A percentile compares a stretch with the other conserved stretches of the same genome.
Conservation (phyloP, 164 flowering plant species). For the Berberis vulgaris region DNA sequence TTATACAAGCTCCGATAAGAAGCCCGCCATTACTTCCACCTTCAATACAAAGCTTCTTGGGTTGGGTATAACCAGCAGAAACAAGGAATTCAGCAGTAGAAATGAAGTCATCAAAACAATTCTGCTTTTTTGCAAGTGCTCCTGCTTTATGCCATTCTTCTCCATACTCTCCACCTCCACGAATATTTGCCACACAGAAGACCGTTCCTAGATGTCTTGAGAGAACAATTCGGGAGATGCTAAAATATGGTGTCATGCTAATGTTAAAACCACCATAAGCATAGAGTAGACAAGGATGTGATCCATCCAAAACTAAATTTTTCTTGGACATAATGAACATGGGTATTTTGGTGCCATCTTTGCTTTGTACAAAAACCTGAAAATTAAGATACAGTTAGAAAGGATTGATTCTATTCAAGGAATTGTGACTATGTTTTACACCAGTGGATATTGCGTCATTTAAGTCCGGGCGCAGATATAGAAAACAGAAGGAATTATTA, state of each 20-base stretch:
- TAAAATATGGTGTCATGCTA: conserved; percentile 74
- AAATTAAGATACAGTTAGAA: conserved; percentile 3
- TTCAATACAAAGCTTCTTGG: conserved; percentile 84
- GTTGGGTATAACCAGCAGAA: conserved; percentile 84
- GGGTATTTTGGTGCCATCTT: conserved; percentile 86
- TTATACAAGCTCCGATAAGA: conserved; percentile 87
- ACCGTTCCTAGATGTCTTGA: conserved; percentile 66
- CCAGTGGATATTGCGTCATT: neutral
- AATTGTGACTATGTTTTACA: neutral
- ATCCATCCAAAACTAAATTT: conserved; percentile 52
- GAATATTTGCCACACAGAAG: conserved; percentile 63
- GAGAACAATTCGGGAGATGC: conserved; percentile 61
- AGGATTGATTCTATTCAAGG: neutral
- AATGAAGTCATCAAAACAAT: conserved; percentile 78
- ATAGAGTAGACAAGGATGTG: neutral
- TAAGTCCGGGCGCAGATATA: neutral
- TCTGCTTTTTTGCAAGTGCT: conserved; percentile 77
- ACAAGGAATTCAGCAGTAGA: conserved; percentile 80
- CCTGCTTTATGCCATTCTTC: conserved; percentile 99
- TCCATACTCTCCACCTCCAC: conserved; percentile 42
- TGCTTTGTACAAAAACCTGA: conserved; percentile 85
- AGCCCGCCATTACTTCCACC: conserved; percentile 99
- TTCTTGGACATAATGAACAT: conserved; percentile 78
- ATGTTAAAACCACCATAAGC: conserved; percentile 96
- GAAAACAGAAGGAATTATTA: neutral